Conservation (phyloP, 805 yeast species). For the Hanseniaspora vineae region DNA sequence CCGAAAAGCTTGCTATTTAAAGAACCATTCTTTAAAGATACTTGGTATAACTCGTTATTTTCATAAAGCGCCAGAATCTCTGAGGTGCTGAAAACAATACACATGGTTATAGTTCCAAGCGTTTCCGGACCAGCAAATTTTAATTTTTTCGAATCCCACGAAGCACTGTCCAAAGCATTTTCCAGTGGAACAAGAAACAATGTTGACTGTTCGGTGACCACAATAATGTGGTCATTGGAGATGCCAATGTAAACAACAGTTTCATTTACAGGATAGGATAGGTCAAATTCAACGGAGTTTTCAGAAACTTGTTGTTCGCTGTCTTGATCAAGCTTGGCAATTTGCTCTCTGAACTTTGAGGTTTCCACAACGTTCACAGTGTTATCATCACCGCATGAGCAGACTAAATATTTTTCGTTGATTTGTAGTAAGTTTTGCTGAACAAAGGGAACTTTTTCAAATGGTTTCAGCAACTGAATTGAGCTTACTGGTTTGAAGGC, state of each 20-base stretch:
- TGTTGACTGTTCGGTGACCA: not conserved
- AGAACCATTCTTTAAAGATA: not conserved
- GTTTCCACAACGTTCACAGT: not conserved
- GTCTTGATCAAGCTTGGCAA: not conserved
- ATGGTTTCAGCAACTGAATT: not conserved
- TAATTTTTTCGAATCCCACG: not conserved
- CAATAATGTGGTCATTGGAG: not conserved
- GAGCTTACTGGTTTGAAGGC: conserved; percentile 28
- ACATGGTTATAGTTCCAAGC: not conserved
- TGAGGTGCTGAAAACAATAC: not conserved
- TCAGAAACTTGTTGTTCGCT: not conserved
- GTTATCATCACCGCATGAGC: not conserved
- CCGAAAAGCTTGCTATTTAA: not conserved
- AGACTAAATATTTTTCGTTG: not conserved
- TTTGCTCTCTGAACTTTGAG: not conserved
- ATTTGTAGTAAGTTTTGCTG: not conserved
- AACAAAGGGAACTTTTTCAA: not conserved
- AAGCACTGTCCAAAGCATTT: not conserved
- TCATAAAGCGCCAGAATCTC: not conserved
- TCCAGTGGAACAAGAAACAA: not conserved
- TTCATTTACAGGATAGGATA: not conserved
- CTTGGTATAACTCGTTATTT: not conserved
- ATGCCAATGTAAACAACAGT: not conserved
- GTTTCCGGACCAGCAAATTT: no score
- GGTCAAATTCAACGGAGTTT: not conserved